Evolutionary conservation across 148 eudicot genomes (phyloP), one percentile per base, ranked within the genome.

Genomic region (Heliamphora exappendiculata): DNA sequence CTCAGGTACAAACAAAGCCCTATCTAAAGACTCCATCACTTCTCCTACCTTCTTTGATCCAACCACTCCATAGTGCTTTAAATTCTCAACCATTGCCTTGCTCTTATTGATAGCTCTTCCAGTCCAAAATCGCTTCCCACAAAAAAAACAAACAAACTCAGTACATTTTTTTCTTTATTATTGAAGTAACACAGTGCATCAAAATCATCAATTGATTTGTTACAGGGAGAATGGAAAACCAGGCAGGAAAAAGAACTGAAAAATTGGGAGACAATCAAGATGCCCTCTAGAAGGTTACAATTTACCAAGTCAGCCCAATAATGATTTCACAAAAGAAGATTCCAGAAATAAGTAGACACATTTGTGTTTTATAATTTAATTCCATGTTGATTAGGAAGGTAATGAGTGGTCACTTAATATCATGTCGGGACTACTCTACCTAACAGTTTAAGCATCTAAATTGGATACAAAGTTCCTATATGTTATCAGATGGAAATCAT

Each of bases 1-100:
- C 37, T 80, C 80, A 47, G 97, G 99, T 74, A 95, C 99, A 88
- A 95, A 95, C 82, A 86, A 75, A 33, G 88, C 98, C 85, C 99
- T 88, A 72, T 95, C 99, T 71, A 95, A 75, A 1, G 90, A 82
- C 81, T 95, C 91, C 96, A 95, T 92, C 59, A 91, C 94, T 81
- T 95, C 93, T 24, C 82, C 84, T 42, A 89, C 98, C 87, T 84
- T 95, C 54, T 83, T 81, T 19, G 94, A 92, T 17, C 77, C 79
- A 36, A 92, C 81, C 67, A 92, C 82, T 45, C 99, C 96, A 72
- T 84, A 89, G 26, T 82, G 84, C 76, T 74, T 85, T 80, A 95
- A 78, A 41, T 88, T 79, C 33, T 83, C 88, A 77, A 91, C 91
- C 94, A 95, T 84, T 39, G 54, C 86, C 79, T 85, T 88, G 83